A percentile compares a stretch with the other conserved stretches of the same genome.
These are phyloP conservation scores for Lanmaoa pseudosensibilis DNA, from an alignment of 768 basidiomycete genomes.

Conservation along the genomic window DNA sequence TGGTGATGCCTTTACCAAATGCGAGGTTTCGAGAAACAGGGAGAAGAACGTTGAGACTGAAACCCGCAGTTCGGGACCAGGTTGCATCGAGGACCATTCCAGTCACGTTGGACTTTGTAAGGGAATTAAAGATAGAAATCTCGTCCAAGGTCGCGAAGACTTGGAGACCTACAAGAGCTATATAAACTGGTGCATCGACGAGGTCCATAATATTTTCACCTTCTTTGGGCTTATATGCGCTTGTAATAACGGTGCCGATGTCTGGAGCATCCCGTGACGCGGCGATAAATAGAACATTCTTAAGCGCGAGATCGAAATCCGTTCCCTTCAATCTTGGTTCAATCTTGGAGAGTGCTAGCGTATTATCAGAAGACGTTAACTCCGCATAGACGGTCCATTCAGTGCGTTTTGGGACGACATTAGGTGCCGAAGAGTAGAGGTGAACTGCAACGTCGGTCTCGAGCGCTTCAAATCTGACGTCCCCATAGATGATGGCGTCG, in stretches of 20 bases:
- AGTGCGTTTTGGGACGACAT: not conserved
- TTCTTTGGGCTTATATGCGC: not conserved
- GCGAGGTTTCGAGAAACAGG: slow-evolving; percentile 8
- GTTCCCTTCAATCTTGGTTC: slow-evolving; percentile 3
- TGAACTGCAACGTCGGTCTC: slow-evolving; percentile 1
- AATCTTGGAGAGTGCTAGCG: slow-evolving; percentile 5
- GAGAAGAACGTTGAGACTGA: not conserved
- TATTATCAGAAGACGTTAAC: not conserved
- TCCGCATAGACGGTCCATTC: slow-evolving; percentile 5
- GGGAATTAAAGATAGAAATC: slow-evolving; percentile 1
- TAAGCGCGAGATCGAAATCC: slow-evolving; percentile 1
- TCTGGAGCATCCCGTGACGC: slow-evolving; percentile 4
- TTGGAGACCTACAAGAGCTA: not conserved
- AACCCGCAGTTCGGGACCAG: not conserved
- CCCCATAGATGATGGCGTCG: slow-evolving; percentile 1
- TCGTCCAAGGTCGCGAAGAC: slow-evolving; percentile 5
- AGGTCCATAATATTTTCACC: not conserved
- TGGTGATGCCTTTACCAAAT: slow-evolving; percentile 4
- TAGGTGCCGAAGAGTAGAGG: slow-evolving; percentile 1
- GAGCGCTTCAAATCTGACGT: not conserved
- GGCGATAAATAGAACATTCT: not conserved
- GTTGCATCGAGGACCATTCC: slow-evolving; percentile 4
- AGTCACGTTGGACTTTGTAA: not conserved
- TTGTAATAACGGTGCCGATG: not conserved
- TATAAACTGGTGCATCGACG: not conserved